Base-by-base conservation (phyloP, 108 stramenopile genomes). In the Schizochytrium sp. region DNA sequence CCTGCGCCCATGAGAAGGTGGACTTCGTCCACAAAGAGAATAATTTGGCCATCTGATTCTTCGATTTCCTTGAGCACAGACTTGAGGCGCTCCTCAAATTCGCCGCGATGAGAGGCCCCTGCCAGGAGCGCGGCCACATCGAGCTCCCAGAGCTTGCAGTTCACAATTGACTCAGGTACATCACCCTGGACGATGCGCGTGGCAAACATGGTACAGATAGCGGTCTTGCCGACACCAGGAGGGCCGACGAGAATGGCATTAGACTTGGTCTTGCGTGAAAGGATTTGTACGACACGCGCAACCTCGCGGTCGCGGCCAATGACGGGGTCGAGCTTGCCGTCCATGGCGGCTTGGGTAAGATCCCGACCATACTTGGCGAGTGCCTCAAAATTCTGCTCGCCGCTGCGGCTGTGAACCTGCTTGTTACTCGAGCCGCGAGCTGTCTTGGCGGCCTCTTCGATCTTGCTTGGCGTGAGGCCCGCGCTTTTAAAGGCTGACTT, bases 11-110 rank as follows among this genome's bases (percentile, higher is more conserved):
- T 92, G 6, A 99, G 96, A 29, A 97, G 88, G 91, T 99, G 99
- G 60, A 98, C 94, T 90, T 99, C 99, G 92, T 99, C 99, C n/a
- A 99, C 96, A 89, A 99, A 99, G 45, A 98, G 93, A 29, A 99
- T 93, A 60, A 99, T 95, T n/a, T 94, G 91, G 47, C 97, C 97
- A 21, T 96, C 93, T 6, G 96, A 94, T 44, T 93, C 93, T 57
- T 95, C 96, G 44, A 97, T 96, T 93, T 99, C 99, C 72, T 97
- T 97, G 89, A 99, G 90, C 8, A 99, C 97, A 5, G 98, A 97
- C 69, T 95, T 93, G 16, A 99, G 91, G 23, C 99, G 94, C 89
- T 98, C 99, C 91, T 99, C 99, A 87, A 99, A 99, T 63, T 99
- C 99, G 71, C 99, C 99, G 57, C 98, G 93, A 90, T 98, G 98